A percentile compares a stretch with the other conserved stretches of the same genome.
Evolutionary conservation across 2,329 filamentous ascomycete species (phyloP).

Genomic region (Cladosporium halotolerans): DNA sequence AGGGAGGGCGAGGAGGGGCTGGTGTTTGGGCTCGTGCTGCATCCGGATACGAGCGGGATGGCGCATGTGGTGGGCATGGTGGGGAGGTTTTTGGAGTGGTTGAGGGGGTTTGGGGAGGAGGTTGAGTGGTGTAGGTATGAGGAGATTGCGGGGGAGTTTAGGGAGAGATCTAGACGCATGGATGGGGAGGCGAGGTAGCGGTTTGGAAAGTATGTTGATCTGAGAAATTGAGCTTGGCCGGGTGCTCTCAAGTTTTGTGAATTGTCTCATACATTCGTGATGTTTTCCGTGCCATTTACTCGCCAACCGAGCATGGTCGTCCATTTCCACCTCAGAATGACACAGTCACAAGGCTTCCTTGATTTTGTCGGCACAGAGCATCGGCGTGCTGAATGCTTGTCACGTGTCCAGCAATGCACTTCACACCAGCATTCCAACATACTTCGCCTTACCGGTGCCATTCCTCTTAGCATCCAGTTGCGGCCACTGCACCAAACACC

Average conservation of each 20-base stretch:
- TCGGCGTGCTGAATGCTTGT: too few species aligned
- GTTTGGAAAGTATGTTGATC: neutral
- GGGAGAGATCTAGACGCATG: neutral
- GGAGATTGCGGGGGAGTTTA: constrained; percentile 36
- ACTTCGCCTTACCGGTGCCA: constrained; percentile 10
- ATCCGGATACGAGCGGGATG: constrained; percentile 56
- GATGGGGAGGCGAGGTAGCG: neutral
- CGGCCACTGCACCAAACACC: constrained; percentile 78
- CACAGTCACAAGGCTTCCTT: too few species aligned
- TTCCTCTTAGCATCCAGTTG: constrained; percentile 42
- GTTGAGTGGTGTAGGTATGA: constrained; percentile 43
- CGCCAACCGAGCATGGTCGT: too few species aligned
- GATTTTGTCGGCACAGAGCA: too few species aligned
- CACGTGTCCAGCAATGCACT: neutral
- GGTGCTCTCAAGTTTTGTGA: too few species aligned
- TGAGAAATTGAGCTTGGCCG: neutral
- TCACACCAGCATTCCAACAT: constrained; percentile 10
- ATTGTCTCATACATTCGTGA: too few species aligned
- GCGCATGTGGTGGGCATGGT: constrained; percentile 56
- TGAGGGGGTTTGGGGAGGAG: constrained; percentile 40
- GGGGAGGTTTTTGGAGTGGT: constrained; percentile 46
- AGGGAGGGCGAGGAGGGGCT: constrained; percentile 31
- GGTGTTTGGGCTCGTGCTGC: constrained; percentile 49
- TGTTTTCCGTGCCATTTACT: too few species aligned
- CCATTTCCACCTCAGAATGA: too few species aligned